Evolutionary conservation across 2,329 filamentous ascomycete species (phyloP), one percentile per base, ranked within the genome.

Genomic region (Colletotrichum tropicale): DNA sequence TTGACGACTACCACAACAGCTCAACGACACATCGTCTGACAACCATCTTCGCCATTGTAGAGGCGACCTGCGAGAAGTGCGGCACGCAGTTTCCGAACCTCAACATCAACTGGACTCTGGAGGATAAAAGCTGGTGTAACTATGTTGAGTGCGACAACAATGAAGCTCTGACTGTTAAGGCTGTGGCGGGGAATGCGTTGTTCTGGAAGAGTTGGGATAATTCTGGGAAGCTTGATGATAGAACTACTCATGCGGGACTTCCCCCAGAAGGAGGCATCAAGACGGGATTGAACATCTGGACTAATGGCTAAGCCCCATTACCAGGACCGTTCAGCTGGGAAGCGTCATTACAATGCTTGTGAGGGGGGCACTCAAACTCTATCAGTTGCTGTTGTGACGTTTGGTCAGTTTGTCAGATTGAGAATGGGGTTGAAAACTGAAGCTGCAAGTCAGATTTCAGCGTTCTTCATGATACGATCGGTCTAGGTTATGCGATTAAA

Each of bases 151-250:
- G 62, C 18, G 28, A 60, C 2, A 66, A 72, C 2, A 18, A 16
- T 4, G 34, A 52, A 6, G 62, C 62, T 3, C 5, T 72, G 5
- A 61, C 62, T 3, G 34, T 72, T 1, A 72, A 60, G 16, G 70
- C 70, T 8, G 36, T 72, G 8, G 24, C 70, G 7, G 52, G 70
- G 2, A 72, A 72, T 18, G 62, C 70, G 1, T 2, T 72, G 2
- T 72, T 67, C 10, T 72, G 70, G 55, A 68, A 72, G 70, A 72
- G 64, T 12, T 72, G 32, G 32, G 64, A 66, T 15, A 72, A 67
- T n/a, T 12, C 24, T 1, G 52, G 62, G 9, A 48, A 28, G 12
- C 26, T 67, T 3, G 62, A 72, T n/a, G 13, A 7, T 0, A 28
- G 70, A 8, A 72, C 62, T 6, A 58, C 32, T 3, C 62, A 68